Evolutionary conservation across 768 basidiomycete species (phyloP).

Genomic region (Phlebiopsis gigantea): DNA sequence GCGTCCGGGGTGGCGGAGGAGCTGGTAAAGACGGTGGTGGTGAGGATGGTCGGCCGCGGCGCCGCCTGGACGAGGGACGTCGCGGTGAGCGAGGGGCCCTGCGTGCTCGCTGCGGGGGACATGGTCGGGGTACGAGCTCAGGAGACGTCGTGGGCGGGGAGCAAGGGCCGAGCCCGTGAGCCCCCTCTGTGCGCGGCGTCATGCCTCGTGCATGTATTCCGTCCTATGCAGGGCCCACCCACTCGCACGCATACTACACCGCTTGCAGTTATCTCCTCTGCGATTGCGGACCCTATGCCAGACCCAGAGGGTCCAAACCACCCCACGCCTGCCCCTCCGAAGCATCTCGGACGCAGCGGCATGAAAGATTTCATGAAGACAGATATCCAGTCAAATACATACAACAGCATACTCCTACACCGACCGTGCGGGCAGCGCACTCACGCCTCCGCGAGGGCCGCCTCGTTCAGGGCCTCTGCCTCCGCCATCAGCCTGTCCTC

Average conservation of each 20-base stretch:
- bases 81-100: background rate
- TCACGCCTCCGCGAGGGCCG: slow-evolving; percentile 56
- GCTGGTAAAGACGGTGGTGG: slow-evolving; percentile 25
- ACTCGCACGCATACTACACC: background rate
- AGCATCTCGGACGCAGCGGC: background rate
- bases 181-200: background rate
- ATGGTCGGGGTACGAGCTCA: background rate
- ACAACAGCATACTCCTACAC: background rate
- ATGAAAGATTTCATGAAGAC: background rate
- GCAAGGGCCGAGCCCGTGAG: background rate
- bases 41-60: slow-evolving; percentile 13
- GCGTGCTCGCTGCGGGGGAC: background rate
- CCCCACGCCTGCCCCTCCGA: background rate
- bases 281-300: background rate
- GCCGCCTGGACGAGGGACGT: slow-evolving; percentile 1
- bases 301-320: background rate
- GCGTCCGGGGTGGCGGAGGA: slow-evolving; percentile 7
- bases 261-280: background rate
- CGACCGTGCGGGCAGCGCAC: background rate
- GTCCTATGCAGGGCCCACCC: background rate
- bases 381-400: slow-evolving; percentile 6
- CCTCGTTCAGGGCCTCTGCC: slow-evolving; percentile 79
- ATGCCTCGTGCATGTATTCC: background rate
- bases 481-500: slow-evolving; percentile 88
- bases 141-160: background rate